phyloP scores from a whole-genome alignment of 192 early-diverging fungal species.

The Diversispora epigaea region DNA sequence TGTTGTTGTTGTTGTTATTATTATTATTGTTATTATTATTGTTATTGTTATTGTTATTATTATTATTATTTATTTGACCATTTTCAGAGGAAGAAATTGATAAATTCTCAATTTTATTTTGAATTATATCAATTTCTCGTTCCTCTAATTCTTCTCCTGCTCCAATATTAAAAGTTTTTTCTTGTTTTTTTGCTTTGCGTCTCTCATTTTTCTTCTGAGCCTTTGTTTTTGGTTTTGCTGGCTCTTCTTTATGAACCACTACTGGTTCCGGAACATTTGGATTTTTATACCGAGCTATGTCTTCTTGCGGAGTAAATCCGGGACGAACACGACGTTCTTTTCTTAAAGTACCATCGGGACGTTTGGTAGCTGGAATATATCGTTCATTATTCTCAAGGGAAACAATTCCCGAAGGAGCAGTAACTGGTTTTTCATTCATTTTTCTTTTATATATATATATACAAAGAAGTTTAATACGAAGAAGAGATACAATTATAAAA shows the following conservation, averaged over 20 bases:
- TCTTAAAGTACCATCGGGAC: constrained; percentile 69
- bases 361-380: constrained; percentile 59
- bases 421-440: too few relatives aligned
- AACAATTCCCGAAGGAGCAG: constrained; percentile 25
- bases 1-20: constrained; percentile 9
- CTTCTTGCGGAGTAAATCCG: constrained; percentile 67
- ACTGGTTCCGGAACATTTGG: constrained; percentile 43
- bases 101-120: neutral
- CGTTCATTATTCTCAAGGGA: constrained; percentile 44
- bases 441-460: too few relatives aligned
- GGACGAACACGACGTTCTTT: constrained; percentile 69
- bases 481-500: too few relatives aligned
- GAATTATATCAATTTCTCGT: neutral
- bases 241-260: constrained; percentile 23
- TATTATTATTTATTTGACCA: neutral
- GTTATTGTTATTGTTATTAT: constrained; percentile 13
- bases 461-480: too few relatives aligned
- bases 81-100: neutral
- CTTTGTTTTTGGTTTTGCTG: constrained; percentile 38
- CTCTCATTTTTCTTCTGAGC: constrained; percentile 56
- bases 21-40: too few relatives aligned
- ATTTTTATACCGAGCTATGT: constrained; percentile 64
- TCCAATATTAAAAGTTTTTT: constrained; percentile 4
- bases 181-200: constrained; percentile 44
- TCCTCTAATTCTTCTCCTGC: neutral